phyloP scores from a whole-genome alignment of 805 yeast genomes.

The Ogataea zsoltii region DNA sequence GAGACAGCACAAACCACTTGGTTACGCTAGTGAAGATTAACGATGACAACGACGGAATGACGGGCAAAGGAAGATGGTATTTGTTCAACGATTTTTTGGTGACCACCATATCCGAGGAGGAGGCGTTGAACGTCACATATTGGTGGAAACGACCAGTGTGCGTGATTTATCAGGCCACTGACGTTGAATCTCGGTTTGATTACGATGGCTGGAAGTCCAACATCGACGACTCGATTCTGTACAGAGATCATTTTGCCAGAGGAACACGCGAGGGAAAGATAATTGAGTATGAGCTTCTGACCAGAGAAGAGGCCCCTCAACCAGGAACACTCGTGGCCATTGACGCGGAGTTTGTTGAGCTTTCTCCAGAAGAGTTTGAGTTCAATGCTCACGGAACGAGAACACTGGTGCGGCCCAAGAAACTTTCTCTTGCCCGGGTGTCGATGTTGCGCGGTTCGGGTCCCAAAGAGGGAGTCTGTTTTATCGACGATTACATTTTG shows the following conservation, averaged over 20 bases:
- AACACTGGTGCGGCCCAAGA: conserved; percentile 70
- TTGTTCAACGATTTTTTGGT: conserved; percentile 92
- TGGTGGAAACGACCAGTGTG: conserved; percentile 87
- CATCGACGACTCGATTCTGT: conserved; percentile 65
- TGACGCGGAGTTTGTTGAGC: conserved; percentile 93
- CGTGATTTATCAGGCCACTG: conserved; percentile 60
- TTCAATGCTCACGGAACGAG: conserved; percentile 71
- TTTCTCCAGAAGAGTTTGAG: conserved; percentile 78
- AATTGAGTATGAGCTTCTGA: conserved; percentile 67
- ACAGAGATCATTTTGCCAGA: conserved; percentile 72
- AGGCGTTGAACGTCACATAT: conserved; percentile 68
- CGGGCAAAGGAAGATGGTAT: conserved; percentile 55
- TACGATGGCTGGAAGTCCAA: conserved; percentile 53
- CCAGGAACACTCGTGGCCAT: conserved; percentile 83
- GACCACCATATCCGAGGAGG: conserved; percentile 67
- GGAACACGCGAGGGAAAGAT: conserved; percentile 59
- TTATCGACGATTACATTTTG: conserved; percentile 90
- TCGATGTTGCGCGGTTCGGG: conserved; percentile 83
- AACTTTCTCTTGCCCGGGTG: conserved; percentile 79
- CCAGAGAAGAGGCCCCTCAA: conserved; percentile 67
- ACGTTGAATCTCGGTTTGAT: conserved; percentile 39
- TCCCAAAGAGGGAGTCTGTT: conserved; percentile 66
- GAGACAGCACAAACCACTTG: conserved; percentile 55
- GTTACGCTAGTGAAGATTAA: conserved; percentile 57
- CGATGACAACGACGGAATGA: conserved; percentile 18